Evolutionary conservation across 1,139 yeast genomes (phyloP), one percentile per base, ranked within the genome.

Genomic region (Meyerozyma guilliermondii): DNA sequence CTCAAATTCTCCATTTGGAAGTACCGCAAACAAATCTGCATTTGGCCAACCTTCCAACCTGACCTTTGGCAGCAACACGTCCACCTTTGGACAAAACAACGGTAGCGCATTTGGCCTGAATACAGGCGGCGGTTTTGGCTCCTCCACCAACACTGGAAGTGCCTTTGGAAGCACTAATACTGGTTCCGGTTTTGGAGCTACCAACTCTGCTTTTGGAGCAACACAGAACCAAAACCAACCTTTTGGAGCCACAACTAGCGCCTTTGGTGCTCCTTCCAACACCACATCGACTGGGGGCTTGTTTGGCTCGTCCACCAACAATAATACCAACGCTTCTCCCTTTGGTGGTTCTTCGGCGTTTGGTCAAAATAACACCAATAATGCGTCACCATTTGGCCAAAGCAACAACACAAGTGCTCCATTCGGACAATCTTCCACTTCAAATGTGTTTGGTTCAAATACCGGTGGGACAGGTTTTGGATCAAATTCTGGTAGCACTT

Each of bases 341-440:
- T 51, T 50, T 45, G 50, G 39, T 22, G 16, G 39, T 27, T 44
- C 43, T 22, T 56, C 50, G 16, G 52, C 47, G 2, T 60, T 58
- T 27, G 62, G 58, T n/a, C 62, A 58, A 43, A 44, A 56, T 26
- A 53, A 44, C 40, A 48, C 59, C 2, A 60, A 60, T 39, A 24
- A 47, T 46, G 40, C 55, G 64, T 39, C 61, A 62, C 8, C 49
- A 63, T 34, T 69, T 65, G 51, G 73, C 67, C 26, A 50, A 48
- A 42, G 40, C 39, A 41, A 35, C 33, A 44, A 41, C 35, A 42
- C 46, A 22, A 39, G 38, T 37, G 43, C 50, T 17, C 46, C 44
- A 2, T 49, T 48, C 38, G 54, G 50, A 8, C 35, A 13, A 14
- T 48, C 46, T 28, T 47, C 49, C 22, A 48, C 47, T 30, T 46